Conservation (phyloP, 192 early-diverging fungal genomes). For the Jimgerdemannia lactiflua region DNA sequence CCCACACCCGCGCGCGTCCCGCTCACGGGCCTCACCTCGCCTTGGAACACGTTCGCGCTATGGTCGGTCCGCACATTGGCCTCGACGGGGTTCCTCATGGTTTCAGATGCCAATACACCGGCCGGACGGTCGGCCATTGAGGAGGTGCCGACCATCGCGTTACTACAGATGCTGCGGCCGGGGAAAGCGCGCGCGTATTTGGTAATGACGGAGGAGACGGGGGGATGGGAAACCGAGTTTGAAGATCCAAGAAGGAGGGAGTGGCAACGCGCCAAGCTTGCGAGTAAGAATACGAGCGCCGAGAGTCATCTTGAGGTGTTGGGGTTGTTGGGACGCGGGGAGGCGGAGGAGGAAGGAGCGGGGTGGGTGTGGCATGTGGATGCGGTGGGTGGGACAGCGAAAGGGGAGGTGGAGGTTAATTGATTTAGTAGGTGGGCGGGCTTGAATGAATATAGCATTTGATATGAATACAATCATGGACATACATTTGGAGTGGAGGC, state of each 20-base stretch:
- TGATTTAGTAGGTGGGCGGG: too few relatives aligned
- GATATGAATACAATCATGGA: too few relatives aligned
- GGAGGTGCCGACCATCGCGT: neutral
- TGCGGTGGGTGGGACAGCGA: neutral
- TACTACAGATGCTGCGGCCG: neutral
- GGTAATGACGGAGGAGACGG: neutral
- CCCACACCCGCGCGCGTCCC: neutral
- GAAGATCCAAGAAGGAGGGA: neutral
- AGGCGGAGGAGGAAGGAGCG: neutral
- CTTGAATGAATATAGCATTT: too few relatives aligned
- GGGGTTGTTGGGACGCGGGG: neutral
- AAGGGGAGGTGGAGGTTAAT: too few relatives aligned
- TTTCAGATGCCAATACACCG: slow-evolving; percentile 1
- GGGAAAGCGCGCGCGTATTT: neutral
- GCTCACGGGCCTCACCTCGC: neutral
- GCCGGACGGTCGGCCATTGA: neutral
- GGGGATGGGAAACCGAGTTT: slow-evolving; percentile 3
- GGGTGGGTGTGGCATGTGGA: neutral
- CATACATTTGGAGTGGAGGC: too few relatives aligned
- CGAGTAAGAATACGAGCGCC: neutral
- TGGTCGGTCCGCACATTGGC: neutral
- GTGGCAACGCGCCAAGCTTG: neutral
- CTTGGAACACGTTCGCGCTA: slow-evolving; percentile 3
- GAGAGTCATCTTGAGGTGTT: neutral
- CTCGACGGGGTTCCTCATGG: neutral